These are phyloP conservation scores for Pseudogymnoascus sp. DNA, from an alignment of 2,329 filamentous ascomycete species.

Conservation along the genomic window DNA sequence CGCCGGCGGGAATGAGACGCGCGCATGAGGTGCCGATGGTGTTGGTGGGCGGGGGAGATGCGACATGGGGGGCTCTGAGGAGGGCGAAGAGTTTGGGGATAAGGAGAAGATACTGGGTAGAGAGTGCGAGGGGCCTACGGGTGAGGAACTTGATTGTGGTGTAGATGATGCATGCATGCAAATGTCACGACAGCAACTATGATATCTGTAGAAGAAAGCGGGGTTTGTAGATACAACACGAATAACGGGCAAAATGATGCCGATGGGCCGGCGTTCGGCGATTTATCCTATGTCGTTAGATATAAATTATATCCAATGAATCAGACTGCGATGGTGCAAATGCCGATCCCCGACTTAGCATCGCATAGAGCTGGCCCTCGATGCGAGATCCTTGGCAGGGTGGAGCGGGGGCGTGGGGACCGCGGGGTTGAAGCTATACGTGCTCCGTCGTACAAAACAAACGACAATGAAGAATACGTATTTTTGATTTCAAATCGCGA, in stretches of 20 bases:
- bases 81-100: conserved; percentile 63
- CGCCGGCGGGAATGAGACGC: conserved; percentile 27
- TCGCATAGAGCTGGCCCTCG: background rate
- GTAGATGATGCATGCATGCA: conserved; percentile 12
- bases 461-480: background rate
- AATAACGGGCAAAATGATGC: background rate
- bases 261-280: background rate
- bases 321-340: background rate
- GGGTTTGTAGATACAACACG: background rate
- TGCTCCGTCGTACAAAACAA: background rate
- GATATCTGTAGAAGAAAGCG: background rate
- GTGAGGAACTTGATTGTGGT: conserved; percentile 70
- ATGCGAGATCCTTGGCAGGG: background rate
- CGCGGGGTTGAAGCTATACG: background rate
- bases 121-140: conserved; percentile 63
- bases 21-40: conserved; percentile 68
- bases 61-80: conserved; percentile 55
- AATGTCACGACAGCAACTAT: background rate
- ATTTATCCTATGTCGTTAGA: background rate
- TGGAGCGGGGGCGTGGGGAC: background rate
- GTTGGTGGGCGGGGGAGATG: conserved; percentile 66
- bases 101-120: conserved; percentile 68
- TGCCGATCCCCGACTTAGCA: background rate
- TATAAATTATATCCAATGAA: background rate
- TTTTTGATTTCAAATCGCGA: conserved; percentile 6